Evolutionary conservation across 495 filamentous ascomycete genomes (phyloP).

Genomic region (Xylaria acuta): DNA sequence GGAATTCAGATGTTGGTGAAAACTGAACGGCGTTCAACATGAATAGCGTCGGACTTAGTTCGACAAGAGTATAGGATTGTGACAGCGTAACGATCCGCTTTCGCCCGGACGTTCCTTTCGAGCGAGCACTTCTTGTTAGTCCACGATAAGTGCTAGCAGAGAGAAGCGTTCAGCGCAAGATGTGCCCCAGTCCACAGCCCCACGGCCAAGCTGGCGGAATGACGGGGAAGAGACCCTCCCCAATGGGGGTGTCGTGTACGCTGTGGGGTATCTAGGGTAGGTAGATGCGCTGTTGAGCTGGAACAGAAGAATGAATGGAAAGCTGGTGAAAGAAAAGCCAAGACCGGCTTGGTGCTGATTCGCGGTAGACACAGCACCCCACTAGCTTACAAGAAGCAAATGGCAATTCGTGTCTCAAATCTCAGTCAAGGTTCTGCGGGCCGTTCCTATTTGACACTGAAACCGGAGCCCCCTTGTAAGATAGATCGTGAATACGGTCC

Average conservation of each 20-base stretch:
- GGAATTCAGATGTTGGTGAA: background rate
- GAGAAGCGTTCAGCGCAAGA: background rate
- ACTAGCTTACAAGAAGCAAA: background rate
- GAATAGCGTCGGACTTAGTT: background rate
- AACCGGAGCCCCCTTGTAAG: background rate
- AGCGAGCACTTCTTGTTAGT: background rate
- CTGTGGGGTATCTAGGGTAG: slow-evolving; percentile 6
- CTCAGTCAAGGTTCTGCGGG: slow-evolving; percentile 12
- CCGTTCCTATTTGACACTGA: slow-evolving; percentile 18
- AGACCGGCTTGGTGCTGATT: background rate
- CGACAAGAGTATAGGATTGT: background rate
- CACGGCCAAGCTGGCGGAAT: slow-evolving; percentile 21
- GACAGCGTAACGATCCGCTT: background rate
- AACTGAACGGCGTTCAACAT: background rate
- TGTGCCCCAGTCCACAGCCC: slow-evolving; percentile 10
- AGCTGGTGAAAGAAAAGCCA: background rate
- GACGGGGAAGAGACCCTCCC: slow-evolving; percentile 13
- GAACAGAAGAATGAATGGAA: background rate
- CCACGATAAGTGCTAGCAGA: background rate
- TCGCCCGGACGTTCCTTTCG: background rate
- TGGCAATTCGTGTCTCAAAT: background rate
- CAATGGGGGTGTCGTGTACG: background rate
- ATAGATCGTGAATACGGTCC: background rate
- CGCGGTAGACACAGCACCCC: background rate
- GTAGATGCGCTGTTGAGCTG: background rate